Percentiles rank a stretch among this genome's conserved stretches.
Evolutionary conservation across 495 filamentous ascomycete genomes (phyloP).

Genomic region (Penicillium psychrofluorescens): DNA sequence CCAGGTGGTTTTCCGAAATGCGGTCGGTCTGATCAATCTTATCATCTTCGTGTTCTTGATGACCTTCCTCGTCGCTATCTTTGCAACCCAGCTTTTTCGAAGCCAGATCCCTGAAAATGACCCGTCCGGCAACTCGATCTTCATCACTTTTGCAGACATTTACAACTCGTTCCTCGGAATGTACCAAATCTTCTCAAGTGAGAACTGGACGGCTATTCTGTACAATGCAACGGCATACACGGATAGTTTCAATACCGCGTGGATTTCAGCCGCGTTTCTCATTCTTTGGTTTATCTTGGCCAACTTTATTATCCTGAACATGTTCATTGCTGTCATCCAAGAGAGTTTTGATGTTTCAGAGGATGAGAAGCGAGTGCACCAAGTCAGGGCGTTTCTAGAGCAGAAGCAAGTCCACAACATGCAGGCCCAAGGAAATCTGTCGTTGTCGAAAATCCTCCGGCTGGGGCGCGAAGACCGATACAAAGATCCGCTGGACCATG

Average conservation of each 20-base stretch:
- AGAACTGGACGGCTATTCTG: slow-evolving; percentile 87
- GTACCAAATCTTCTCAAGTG: slow-evolving; percentile 97
- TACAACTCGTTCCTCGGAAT: slow-evolving; percentile 96
- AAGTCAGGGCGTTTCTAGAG: slow-evolving; percentile 89
- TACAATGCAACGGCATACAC: slow-evolving; percentile 74
- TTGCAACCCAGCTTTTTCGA: slow-evolving; percentile 88
- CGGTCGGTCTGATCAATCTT: slow-evolving; percentile 85
- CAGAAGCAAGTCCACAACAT: slow-evolving; percentile 73
- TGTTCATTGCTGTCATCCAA: slow-evolving; percentile 99
- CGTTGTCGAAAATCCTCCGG: slow-evolving; percentile 81
- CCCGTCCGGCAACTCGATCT: slow-evolving; percentile 45
- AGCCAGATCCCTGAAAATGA: slow-evolving; percentile 65
- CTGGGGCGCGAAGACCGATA: slow-evolving; percentile 58
- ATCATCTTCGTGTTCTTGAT: slow-evolving; percentile 95
- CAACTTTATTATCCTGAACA: slow-evolving; percentile 96
- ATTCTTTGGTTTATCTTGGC: slow-evolving; percentile 92
- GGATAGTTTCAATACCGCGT: slow-evolving; percentile 56
- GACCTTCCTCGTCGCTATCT: slow-evolving; percentile 87
- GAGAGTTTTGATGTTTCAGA: slow-evolving; percentile 99
- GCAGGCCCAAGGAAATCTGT: slow-evolving; percentile 58
- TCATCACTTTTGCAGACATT: slow-evolving; percentile 77
- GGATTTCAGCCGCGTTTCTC: slow-evolving; percentile 91
- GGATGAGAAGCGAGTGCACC: slow-evolving; percentile 93
- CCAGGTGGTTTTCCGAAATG: slow-evolving; percentile 78
- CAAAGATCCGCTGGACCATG: slow-evolving; percentile 82